These are phyloP conservation scores for Areca catechu DNA, from an alignment of 176 grass and related monocot genomes.

Conservation along the genomic window DNA sequence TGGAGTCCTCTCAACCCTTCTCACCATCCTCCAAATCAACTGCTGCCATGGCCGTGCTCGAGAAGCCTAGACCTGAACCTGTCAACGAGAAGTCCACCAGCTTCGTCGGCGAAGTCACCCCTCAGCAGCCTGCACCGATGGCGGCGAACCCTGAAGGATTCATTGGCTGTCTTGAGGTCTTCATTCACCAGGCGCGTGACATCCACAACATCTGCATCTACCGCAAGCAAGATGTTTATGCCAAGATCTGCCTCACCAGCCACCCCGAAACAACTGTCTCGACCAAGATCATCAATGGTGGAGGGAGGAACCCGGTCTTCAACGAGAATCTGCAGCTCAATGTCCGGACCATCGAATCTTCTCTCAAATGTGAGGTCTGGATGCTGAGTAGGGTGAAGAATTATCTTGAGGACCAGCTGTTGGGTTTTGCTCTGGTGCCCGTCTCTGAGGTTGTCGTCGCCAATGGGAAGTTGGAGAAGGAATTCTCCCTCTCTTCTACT, in stretches of 20 bases:
- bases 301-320: constrained; percentile 77
- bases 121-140: too few relatives aligned
- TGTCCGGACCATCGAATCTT: constrained; percentile 36
- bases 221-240: constrained; percentile 94
- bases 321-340: constrained; percentile 48
- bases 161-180: constrained; percentile 61
- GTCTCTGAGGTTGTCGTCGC: constrained; percentile 40
- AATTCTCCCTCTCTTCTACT: constrained; percentile 61
- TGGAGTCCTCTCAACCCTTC: background rate
- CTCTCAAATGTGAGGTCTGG: constrained; percentile 75
- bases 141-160: constrained; percentile 8
- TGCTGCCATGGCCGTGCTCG: background rate
- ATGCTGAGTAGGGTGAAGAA: constrained; percentile 89
- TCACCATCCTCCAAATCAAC: background rate
- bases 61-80: constrained; percentile 7
- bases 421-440: constrained; percentile 68
- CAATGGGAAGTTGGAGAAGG: constrained; percentile 36
- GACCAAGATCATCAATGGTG: constrained; percentile 69
- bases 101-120: constrained; percentile 14
- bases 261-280: constrained; percentile 44
- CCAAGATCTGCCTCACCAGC: constrained; percentile 62
- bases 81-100: constrained; percentile 20
- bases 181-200: constrained; percentile 73
- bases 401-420: constrained; percentile 85
- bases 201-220: constrained; percentile 98